Conservation (phyloP, 169 alveolate genomes). For the Plasmodium relictum region DNA sequence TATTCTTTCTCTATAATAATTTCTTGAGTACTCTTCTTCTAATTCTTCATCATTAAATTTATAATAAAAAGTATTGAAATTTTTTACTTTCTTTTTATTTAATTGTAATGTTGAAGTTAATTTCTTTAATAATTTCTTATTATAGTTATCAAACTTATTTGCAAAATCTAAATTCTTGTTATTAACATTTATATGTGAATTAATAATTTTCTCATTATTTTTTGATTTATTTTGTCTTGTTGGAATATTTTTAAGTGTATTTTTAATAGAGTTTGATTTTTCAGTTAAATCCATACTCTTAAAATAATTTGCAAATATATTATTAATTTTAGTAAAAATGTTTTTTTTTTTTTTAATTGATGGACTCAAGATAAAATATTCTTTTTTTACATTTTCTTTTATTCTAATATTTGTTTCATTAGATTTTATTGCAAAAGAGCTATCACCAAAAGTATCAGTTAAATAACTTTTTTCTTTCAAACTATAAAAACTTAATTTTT, state of each 20-base stretch:
- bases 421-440: slow-evolving; percentile 23
- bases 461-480: slow-evolving; percentile 24
- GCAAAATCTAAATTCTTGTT: slow-evolving; percentile 39
- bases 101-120: slow-evolving; percentile 48
- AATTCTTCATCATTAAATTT: slow-evolving; percentile 88
- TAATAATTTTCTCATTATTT: slow-evolving; percentile 4
- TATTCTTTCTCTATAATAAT: slow-evolving; percentile 88
- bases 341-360: slow-evolving; percentile 30
- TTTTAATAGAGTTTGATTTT: background rate
- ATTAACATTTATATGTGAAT: slow-evolving; percentile 9
- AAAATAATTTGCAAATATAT: slow-evolving; percentile 19
- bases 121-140: slow-evolving; percentile 56
- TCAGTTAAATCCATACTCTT: slow-evolving; percentile 21
- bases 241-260: background rate
- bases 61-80: slow-evolving; percentile 66
- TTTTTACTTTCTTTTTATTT: slow-evolving; percentile 28
- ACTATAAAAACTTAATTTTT: slow-evolving; percentile 56
- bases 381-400: slow-evolving; percentile 20
- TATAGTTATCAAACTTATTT: slow-evolving; percentile 59
- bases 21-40: slow-evolving; percentile 90
- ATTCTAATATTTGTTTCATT: slow-evolving; percentile 19
- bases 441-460: slow-evolving; percentile 6
- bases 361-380: slow-evolving; percentile 25
- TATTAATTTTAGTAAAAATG: slow-evolving; percentile 32
- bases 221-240: background rate